Base-by-base conservation (phyloP, 1,284 basidiomycete genomes). In the Sanghuangporus baumii region DNA sequence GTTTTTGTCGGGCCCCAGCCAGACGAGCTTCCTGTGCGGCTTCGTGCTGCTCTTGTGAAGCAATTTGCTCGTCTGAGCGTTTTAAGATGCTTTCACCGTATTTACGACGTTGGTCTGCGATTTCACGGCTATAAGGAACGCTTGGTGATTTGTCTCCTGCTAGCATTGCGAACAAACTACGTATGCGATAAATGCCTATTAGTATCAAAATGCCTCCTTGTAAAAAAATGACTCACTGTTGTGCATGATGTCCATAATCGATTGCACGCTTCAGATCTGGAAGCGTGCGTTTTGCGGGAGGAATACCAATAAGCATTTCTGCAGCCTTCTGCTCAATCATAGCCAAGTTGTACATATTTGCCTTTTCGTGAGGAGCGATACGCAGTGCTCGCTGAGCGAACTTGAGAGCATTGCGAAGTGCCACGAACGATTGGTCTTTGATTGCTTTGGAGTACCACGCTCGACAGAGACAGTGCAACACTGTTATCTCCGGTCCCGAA, bases 321-420 rank as follows among this genome's bases (percentile, higher is more conserved):
- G 93, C 91, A 0, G 91, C 89, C 74, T 96, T 96, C 74, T 98
- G 95, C 74, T 95, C 88, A 41, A 98, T 93, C 89, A 97, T 94
- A 60, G 94, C 95, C 70, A 97, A 91, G 73, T 98, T 98, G 76
- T 96, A 98, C 48, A 92, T 67, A 58, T 91, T 88, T 5, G 92
- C 91, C 70, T 94, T 94, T 77, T 98, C 95, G 62, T 80, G 82
- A 0, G 94, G 93, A 68, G 89, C 85, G 20, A 94, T 73, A 69
- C 91, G 88, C 31, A 90, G 79, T 0, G 94, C 94, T 91, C 95
- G 65, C 71, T 95, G 89, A 14, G 88, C 91, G 73, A 90, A 93
- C 65, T 82, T 79, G 54, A 97, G 78, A 0, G 94, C 91, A 23
- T 84, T 87, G 63, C 83, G 84, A 86, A 97, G 92, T 0, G 89